Conservation (phyloP, 2,329 filamentous ascomycete genomes). For the Ceratocystis colombiana region DNA sequence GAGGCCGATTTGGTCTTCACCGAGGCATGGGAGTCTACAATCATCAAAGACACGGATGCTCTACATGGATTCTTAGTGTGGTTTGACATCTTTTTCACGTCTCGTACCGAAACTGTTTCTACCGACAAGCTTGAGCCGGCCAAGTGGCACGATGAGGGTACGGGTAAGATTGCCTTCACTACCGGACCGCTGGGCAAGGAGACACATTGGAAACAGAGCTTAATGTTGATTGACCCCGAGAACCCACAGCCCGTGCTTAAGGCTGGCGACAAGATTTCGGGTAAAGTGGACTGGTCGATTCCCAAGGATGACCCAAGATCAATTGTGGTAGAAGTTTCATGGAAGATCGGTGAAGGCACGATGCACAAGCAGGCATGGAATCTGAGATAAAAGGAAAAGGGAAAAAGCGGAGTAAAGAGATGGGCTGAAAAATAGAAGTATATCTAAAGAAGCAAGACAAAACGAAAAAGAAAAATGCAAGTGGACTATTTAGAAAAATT, state of each 20-base stretch:
- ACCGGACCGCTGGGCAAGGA: conserved; percentile 66
- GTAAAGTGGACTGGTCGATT: conserved; percentile 60
- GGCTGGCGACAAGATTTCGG: conserved; percentile 50
- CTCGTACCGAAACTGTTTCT: conserved; percentile 42
- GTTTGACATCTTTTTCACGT: conserved; percentile 89
- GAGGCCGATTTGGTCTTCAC: conserved; percentile 67
- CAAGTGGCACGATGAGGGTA: conserved; percentile 48
- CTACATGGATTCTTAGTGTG: conserved; percentile 85
- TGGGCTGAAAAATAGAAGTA: neutral
- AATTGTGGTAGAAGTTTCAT: conserved; percentile 53
- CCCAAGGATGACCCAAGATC: conserved; percentile 59
- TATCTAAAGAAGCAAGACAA: neutral
- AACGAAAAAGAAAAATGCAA: neutral
- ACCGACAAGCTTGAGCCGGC: conserved; percentile 45
- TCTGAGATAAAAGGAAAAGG: conserved; percentile 29
- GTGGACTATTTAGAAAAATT: conserved; percentile 14
- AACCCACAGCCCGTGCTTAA: conserved; percentile 40
- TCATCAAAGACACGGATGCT: conserved; percentile 30
- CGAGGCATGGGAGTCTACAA: conserved; percentile 49
- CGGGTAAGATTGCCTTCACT: conserved; percentile 69
- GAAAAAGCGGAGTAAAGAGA: neutral
- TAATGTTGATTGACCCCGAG: conserved; percentile 58
- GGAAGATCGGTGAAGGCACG: conserved; percentile 41
- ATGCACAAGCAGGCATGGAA: conserved; percentile 43
- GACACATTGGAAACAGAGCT: conserved; percentile 85